Conservation (phyloP, 176 grass and related monocot genomes). For the Microstegium vimineum region DNA sequence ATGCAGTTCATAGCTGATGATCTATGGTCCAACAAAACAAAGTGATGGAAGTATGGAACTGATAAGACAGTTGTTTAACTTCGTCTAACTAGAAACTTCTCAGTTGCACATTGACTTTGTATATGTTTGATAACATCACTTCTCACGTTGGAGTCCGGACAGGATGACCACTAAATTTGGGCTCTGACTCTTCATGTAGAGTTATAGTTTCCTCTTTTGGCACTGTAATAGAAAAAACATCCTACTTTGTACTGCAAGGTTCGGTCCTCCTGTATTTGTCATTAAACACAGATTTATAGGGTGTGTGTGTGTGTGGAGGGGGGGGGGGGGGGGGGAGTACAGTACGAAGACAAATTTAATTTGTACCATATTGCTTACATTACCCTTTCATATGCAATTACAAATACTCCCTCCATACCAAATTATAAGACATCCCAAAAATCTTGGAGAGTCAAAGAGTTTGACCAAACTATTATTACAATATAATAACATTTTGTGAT, state of each 20-base stretch:
- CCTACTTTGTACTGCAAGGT: constrained; percentile 8
- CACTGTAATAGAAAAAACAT: constrained; percentile 29
- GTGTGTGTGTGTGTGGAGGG: too few relatives aligned
- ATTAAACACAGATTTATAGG: constrained; percentile 19
- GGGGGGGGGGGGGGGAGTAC: neutral
- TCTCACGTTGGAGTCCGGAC: constrained; percentile 25
- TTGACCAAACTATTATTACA: too few relatives aligned
- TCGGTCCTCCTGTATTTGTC: constrained; percentile 24
- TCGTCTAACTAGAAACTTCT: constrained; percentile 33
- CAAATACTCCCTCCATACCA: too few relatives aligned
- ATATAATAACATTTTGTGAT: too few relatives aligned
- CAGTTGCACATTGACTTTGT: constrained; percentile 27
- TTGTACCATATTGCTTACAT: neutral
- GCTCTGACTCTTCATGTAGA: constrained; percentile 39
- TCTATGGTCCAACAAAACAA: constrained; percentile 62
- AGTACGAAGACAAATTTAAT: constrained; percentile 2
- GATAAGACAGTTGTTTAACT: constrained; percentile 26
- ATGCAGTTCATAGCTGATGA: constrained; percentile 98
- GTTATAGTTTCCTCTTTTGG: constrained; percentile 14
- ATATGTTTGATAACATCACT: constrained; percentile 32
- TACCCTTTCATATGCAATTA: neutral
- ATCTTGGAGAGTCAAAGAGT: too few relatives aligned
- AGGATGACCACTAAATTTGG: constrained; percentile 34
- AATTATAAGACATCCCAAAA: too few relatives aligned
- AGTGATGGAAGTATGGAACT: constrained; percentile 31